phyloP scores from a whole-genome alignment of 768 basidiomycete species.

The Clavulina sp. region DNA sequence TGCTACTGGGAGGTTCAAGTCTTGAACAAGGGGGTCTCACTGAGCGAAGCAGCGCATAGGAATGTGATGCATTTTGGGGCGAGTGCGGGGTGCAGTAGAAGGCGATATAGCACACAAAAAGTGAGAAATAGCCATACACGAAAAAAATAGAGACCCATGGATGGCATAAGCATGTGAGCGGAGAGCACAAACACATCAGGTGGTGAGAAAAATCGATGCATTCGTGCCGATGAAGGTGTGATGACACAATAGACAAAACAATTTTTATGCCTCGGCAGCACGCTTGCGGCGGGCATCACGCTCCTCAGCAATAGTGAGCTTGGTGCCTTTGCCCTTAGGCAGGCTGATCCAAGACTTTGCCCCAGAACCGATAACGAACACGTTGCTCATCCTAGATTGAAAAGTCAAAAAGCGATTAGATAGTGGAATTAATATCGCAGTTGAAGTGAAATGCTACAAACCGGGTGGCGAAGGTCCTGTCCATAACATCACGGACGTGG shows the following conservation, averaged over 20 bases:
- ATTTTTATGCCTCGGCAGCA: constrained; percentile 42
- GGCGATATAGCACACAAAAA: no score
- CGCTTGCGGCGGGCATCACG: constrained; percentile 78
- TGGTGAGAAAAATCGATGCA: no score
- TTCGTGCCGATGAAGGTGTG: no score
- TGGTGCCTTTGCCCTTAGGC: constrained; percentile 94
- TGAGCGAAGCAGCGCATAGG: no score
- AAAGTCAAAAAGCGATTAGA: background rate
- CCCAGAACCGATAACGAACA: constrained; percentile 95
- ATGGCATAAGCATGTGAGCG: no score
- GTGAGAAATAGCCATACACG: no score
- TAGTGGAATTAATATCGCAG: background rate
- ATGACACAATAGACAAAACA: background rate
- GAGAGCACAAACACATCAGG: no score
- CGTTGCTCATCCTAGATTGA: constrained; percentile 65
- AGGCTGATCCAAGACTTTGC: constrained; percentile 91
- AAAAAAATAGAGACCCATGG: no score
- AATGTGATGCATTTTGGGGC: no score
- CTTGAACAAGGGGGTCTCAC: no score
- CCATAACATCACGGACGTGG: constrained; percentile 89
- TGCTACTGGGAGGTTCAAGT: no score
- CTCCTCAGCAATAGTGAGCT: constrained; percentile 94
- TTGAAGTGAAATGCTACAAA: constrained; percentile 19
- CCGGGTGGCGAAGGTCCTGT: constrained; percentile 96
- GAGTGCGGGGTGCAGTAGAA: no score